phyloP scores from a whole-genome alignment of 306 rosid genomes.

The Medicago ruthenica region DNA sequence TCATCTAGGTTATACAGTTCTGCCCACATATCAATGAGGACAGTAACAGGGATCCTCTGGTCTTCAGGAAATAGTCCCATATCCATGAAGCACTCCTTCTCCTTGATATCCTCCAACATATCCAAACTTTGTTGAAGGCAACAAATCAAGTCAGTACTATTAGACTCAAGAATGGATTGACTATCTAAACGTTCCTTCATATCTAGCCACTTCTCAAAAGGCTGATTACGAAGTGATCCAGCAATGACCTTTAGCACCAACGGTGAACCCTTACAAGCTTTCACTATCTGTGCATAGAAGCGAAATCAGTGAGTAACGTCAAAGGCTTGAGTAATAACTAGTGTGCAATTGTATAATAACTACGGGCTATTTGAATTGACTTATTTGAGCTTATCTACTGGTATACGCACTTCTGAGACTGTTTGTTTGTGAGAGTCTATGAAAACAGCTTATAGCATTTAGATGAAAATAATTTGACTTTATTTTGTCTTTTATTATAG shows the following conservation, averaged over 20 bases:
- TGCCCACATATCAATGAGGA: conserved; percentile 66
- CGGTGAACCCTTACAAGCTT: conserved; percentile 60
- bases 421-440: not conserved
- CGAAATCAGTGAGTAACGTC: conserved; percentile 13
- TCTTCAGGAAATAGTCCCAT: conserved; percentile 73
- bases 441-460: not conserved
- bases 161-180: conserved; percentile 49
- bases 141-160: conserved; percentile 39
- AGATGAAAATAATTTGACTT: not conserved
- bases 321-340: not conserved
- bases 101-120: conserved; percentile 45
- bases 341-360: not conserved
- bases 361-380: not conserved
- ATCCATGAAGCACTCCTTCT: conserved; percentile 68
- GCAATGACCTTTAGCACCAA: conserved; percentile 61
- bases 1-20: conserved; percentile 55
- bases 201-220: conserved; percentile 52
- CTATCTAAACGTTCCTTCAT: conserved; percentile 43
- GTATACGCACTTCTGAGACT: not conserved
- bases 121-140: conserved; percentile 61
- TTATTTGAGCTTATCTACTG: not conserved
- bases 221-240: conserved; percentile 52
- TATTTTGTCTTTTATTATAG: too few species aligned
- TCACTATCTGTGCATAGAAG: conserved; percentile 58
- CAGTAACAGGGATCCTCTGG: conserved; percentile 60